Evolutionary conservation across 768 basidiomycete species (phyloP).

Genomic region (Phanerodontia chrysosporium): DNA sequence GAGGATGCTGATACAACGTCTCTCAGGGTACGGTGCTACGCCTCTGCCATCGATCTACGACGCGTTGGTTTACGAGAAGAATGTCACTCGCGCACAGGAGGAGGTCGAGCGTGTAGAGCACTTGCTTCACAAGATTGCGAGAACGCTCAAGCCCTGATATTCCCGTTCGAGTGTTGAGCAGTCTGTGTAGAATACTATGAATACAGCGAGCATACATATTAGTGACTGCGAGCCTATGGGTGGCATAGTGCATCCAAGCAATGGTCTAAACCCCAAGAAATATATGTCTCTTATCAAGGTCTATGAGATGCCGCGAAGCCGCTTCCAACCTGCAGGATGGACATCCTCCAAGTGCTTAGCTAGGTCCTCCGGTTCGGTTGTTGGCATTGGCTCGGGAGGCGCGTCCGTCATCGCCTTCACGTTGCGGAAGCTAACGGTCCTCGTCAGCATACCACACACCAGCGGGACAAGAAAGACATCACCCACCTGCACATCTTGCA

Average conservation of each 20-base stretch:
- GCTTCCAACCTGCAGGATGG: constrained; percentile 11
- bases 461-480: neutral
- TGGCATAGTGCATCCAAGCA: neutral
- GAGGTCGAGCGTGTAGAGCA: constrained; percentile 54
- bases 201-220: neutral
- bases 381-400: neutral
- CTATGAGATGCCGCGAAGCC: neutral
- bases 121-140: constrained; percentile 38
- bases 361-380: neutral
- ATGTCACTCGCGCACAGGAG: constrained; percentile 51
- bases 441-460: neutral
- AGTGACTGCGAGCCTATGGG: neutral
- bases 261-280: neutral
- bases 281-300: neutral
- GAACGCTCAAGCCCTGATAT: neutral
- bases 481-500: constrained; percentile 14
- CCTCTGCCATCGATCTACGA: constrained; percentile 80
- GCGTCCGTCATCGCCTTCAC: neutral
- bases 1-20: neutral
- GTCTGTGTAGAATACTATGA: neutral
- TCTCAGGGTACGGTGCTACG: constrained; percentile 75
- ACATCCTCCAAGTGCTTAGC: constrained; percentile 5
- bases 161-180: neutral
- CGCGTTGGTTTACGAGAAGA: constrained; percentile 65
- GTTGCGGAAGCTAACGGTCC: neutral